Evolutionary conservation across 768 basidiomycete genomes (phyloP), one percentile per base, ranked within the genome.

Genomic region (Psilocybe subaeruginosa): DNA sequence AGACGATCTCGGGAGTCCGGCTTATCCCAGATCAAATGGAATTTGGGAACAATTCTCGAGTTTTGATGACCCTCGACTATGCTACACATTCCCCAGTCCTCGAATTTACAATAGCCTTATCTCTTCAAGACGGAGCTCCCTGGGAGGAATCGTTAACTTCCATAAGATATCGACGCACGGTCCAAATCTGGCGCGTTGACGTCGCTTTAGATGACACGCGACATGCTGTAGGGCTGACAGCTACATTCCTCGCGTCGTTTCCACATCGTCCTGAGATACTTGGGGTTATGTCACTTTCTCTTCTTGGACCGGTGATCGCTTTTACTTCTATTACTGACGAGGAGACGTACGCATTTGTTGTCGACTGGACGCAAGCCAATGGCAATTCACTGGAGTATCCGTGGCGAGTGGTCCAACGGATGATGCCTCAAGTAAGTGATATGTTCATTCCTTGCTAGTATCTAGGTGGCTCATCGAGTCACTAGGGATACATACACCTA

Each of bases 131-230:
- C 9, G 6, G 33, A 9, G 6, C 33, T 6, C 33, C 33, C 33
- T 19, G 19, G 19, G 19, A 19, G 19, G 9, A 35, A 35, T 9
- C 6, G 33, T 7, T 9, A 9, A 7, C 6, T 35, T 9, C 33
- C 9, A 35, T 35, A 35, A 6, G 33, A 7, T 7, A 35, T 35
- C 33, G 6, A 7, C 33, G 33, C 9, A 9, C 33, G 1, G 14
- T 46, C 29, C 43, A 56, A 30, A 27, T 56, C n/a, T 56, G 55
- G 55, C 41, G n/a, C 8, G 45, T 56, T 11, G 16, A 47, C 23
- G 16, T 47, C 16, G 17, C 47, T 27, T 16, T 46, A 17, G 45
- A 56, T 33, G 43, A 47, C 1, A 29, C 14, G 0, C 43, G 30
- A 47, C 27, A 17, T 11, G 41, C 9, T 17, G 29, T 33, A 19